Base-by-base conservation (phyloP, 306 rosid genomes). In the Erythrophleum fordii region DNA sequence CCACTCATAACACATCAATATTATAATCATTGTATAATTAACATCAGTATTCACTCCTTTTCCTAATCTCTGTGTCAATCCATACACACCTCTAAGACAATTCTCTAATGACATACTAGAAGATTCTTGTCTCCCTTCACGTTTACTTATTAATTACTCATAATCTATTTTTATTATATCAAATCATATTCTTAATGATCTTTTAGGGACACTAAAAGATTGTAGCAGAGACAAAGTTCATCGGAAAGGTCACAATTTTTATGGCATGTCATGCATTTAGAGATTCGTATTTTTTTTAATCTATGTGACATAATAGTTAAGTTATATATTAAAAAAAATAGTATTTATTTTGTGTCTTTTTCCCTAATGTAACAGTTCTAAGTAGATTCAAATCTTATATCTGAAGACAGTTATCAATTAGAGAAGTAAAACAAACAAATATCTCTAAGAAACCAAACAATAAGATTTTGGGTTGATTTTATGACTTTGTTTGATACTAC, bases 1-100 rank as follows among this genome's bases (percentile, higher is more conserved):
- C 77, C 83, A 88, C 90, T 90, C 91, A 89, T 84, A 75, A 75
- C 85, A 79, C 85, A 79, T 83, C 66, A 91, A 74, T 89, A 77
- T 87, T 78, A 77, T 70, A 83, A 86, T 83, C 81, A 87, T 89
- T 83, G 72, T 83, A 86, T 82, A 80, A 68, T 68, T 68, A 68
- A 79, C 44, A 76, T 78, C 35, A 6, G 17, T 11, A 84, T 81
- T 84, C 69, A 74, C 55, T 53, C 79, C 75, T 69, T 60, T 77
- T 78, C 59, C 78, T 74, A 58, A 86, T 76, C 86, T 73, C 52
- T 45, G 83, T 79, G 72, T 73, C 85, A 89, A 80, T 85, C 79
- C 81, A 82, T 83, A 76, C 80, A 83, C 82, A 82, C 8, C 78
- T 55, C 79, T 46, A 77, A 78, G 81, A 83, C 76, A 69, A 72